Evolutionary conservation across 2,329 filamentous ascomycete genomes (phyloP).

Genomic region (Alternaria longipes): DNA sequence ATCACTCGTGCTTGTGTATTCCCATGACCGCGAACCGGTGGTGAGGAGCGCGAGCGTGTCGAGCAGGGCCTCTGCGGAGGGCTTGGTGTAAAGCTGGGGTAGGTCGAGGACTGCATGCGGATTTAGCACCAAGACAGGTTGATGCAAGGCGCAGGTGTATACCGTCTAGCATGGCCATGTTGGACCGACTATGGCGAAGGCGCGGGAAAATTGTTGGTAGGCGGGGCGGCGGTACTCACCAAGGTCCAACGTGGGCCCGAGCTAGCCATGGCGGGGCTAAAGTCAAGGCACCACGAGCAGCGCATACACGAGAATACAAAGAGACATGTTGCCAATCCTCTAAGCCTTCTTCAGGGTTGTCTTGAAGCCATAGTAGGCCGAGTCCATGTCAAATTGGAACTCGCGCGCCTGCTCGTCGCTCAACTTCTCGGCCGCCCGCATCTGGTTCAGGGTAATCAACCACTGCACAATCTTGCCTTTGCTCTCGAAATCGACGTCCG

Average conservation of each 20-base stretch:
- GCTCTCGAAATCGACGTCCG: slow-evolving; percentile 92
- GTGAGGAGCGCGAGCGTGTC: slow-evolving; percentile 72
- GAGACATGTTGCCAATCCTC: slow-evolving; percentile 12
- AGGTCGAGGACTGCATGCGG: slow-evolving; percentile 71
- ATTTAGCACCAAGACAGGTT: slow-evolving; percentile 21
- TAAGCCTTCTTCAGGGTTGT: slow-evolving; percentile 66
- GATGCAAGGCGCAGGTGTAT: slow-evolving; percentile 6
- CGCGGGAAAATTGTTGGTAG: slow-evolving; percentile 15
- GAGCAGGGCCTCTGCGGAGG: slow-evolving; percentile 70
- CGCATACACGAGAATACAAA: not conserved
- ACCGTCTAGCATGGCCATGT: slow-evolving; percentile 44
- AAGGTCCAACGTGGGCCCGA: slow-evolving; percentile 28
- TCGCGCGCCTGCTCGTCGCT: slow-evolving; percentile 87
- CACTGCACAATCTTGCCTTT: slow-evolving; percentile 98
- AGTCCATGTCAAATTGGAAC: slow-evolving; percentile 90
- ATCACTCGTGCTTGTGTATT: slow-evolving; percentile 51
- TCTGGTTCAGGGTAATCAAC: slow-evolving; percentile 96
- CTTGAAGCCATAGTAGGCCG: slow-evolving; percentile 95
- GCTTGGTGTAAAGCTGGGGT: slow-evolving; percentile 83
- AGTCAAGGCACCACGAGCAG: not conserved
- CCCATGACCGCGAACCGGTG: slow-evolving; percentile 75
- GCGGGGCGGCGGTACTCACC: slow-evolving; percentile 18
- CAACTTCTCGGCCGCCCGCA: slow-evolving; percentile 93
- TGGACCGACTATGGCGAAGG: slow-evolving; percentile 12
- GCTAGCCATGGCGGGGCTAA: slow-evolving; percentile 19